Evolutionary conservation across 2,329 filamentous ascomycete genomes (phyloP).

Genomic region (Colletotrichum spaethianum): DNA sequence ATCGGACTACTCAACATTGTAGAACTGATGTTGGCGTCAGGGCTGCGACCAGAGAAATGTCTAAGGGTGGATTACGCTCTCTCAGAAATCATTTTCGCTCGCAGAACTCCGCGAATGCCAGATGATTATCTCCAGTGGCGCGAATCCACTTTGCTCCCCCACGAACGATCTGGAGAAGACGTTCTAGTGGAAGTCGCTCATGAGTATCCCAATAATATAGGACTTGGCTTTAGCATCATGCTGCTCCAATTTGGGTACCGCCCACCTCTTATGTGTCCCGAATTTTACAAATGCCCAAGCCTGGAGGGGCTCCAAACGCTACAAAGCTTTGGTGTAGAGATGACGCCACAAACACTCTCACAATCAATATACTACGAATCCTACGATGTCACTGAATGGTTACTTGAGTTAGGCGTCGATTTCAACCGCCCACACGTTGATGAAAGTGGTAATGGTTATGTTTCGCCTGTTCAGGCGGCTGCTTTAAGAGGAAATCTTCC

Average conservation of each 20-base stretch:
- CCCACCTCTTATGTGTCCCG: background rate
- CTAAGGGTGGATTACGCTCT: accelerated
- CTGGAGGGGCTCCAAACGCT: background rate
- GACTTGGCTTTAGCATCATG: background rate
- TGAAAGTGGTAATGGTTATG: accelerated
- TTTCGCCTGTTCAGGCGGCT: background rate
- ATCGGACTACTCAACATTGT: background rate
- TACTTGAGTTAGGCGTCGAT: background rate
- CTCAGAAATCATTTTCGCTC: background rate
- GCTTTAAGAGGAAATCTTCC: background rate
- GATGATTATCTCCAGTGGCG: background rate
- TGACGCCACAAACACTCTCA: background rate
- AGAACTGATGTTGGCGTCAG: background rate
- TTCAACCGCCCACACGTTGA: background rate
- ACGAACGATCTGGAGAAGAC: no score
- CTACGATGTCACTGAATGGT: background rate
- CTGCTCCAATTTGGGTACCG: background rate
- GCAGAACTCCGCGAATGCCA: no score
- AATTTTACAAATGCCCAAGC: accelerated
- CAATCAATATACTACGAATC: accelerated
- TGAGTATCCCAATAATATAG: background rate
- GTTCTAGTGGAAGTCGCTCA: no score
- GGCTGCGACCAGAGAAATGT: background rate
- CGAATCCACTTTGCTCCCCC: no score
- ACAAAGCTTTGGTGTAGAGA: background rate